A percentile compares a stretch with the other conserved stretches of the same genome.
Evolutionary conservation across 768 basidiomycete species (phyloP).

Genomic region (Leccinellum luteum): DNA sequence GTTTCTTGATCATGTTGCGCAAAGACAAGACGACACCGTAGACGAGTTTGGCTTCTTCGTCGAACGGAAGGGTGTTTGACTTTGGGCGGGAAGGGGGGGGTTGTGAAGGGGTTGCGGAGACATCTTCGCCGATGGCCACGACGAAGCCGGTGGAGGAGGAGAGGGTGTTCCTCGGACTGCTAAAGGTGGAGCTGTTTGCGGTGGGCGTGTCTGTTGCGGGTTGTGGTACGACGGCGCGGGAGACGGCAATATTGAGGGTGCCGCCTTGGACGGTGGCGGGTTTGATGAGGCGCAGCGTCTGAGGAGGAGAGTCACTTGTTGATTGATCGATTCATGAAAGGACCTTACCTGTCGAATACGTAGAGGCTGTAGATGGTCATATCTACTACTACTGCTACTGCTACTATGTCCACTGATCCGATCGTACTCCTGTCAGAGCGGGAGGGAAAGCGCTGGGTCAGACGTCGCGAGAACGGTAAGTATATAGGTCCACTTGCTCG

Average conservation of each 20-base stretch:
- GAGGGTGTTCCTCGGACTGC: constrained; percentile 66
- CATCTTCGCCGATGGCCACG: constrained; percentile 55
- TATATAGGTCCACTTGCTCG: too few relatives aligned
- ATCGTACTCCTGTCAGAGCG: constrained; percentile 46
- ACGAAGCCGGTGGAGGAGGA: constrained; percentile 64
- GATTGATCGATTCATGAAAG: too few relatives aligned
- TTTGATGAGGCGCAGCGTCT: constrained; percentile 84
- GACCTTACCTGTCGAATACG: constrained; percentile 93
- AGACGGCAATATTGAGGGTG: constrained; percentile 78
- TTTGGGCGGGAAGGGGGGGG: constrained; percentile 18
- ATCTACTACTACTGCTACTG: too few relatives aligned
- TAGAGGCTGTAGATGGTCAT: constrained; percentile 92
- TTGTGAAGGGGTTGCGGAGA: constrained; percentile 25
- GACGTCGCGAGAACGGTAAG: constrained; percentile 75
- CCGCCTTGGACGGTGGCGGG: constrained; percentile 65
- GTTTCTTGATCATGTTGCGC: constrained; percentile 92
- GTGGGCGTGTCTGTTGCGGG: constrained; percentile 29
- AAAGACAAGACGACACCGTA: constrained; percentile 93
- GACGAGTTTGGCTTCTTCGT: constrained; percentile 96
- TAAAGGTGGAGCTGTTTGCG: constrained; percentile 39
- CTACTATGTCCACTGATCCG: too few relatives aligned
- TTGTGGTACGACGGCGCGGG: constrained; percentile 55
- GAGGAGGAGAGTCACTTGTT: constrained; percentile 6
- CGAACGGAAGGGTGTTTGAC: constrained; percentile 73
- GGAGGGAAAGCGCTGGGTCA: constrained; percentile 75